Evolutionary conservation across 108 stramenopile species (phyloP).

Genomic region (Fistulifera pelliculosa): DNA sequence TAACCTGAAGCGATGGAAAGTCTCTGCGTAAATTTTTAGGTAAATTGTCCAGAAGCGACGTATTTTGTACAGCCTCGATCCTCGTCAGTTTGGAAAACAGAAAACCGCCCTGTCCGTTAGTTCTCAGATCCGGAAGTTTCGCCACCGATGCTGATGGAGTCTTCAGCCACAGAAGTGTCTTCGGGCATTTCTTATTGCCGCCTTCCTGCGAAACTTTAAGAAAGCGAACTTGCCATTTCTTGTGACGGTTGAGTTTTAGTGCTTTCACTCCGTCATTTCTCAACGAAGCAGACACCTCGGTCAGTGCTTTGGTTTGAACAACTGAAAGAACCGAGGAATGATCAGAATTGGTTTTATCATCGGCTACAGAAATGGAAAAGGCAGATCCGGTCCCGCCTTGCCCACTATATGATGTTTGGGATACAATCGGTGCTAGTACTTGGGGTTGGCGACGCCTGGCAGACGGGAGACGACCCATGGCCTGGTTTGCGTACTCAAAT

Average conservation of each 20-base stretch:
- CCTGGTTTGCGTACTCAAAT: conserved; percentile 3
- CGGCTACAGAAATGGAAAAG: background rate
- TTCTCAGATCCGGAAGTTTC: background rate
- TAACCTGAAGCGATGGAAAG: background rate
- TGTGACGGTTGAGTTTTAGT: conserved; percentile 50
- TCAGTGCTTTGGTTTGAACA: conserved; percentile 16
- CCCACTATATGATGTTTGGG: background rate
- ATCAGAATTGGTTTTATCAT: background rate
- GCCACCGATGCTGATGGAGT: too few relatives aligned
- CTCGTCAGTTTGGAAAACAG: background rate
- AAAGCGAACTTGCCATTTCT: conserved; percentile 48
- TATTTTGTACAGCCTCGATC: background rate
- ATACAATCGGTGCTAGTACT: background rate
- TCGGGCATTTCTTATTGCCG: background rate
- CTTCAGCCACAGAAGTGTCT: background rate
- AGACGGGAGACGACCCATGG: background rate
- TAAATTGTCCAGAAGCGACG: background rate
- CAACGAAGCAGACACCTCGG: conserved; percentile 20
- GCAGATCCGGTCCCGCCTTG: background rate
- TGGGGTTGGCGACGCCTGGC: background rate
- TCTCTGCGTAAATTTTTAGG: background rate
- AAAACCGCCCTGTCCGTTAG: background rate
- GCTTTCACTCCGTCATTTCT: conserved; percentile 37
- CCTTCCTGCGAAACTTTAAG: conserved; percentile 57
- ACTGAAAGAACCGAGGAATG: conserved; percentile 1